A percentile compares a stretch with the other conserved stretches of the same genome.
These are phyloP conservation scores for Diplodia seriata DNA, from an alignment of 2,329 filamentous ascomycete species.

Conservation along the genomic window DNA sequence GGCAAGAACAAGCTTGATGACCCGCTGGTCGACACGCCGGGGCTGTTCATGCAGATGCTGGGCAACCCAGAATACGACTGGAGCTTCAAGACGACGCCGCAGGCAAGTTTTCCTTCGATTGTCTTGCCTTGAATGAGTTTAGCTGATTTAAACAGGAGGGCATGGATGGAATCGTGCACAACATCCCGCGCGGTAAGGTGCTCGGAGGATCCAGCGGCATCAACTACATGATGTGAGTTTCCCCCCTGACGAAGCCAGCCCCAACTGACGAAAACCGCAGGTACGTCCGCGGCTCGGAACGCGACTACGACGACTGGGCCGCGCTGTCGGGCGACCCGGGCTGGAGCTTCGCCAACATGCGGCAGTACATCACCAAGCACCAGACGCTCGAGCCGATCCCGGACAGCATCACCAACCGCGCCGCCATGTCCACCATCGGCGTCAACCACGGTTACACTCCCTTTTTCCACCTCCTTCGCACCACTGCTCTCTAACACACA, in stretches of 20 bases:
- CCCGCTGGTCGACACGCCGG: conserved; percentile 38
- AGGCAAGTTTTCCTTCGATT: conserved; percentile 32
- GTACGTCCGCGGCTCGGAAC: conserved; percentile 43
- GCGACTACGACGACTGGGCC: conserved; percentile 35
- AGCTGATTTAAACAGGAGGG: not conserved
- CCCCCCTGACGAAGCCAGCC: not conserved
- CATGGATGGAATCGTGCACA: not conserved
- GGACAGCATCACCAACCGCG: conserved; percentile 40
- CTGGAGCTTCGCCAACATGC: conserved; percentile 57
- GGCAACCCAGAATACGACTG: conserved; percentile 47
- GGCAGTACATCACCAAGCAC: conserved; percentile 54
- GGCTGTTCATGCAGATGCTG: conserved; percentile 15
- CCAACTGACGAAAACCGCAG: conserved; percentile 30
- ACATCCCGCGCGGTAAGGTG: conserved; percentile 39
- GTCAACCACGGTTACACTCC: conserved; percentile 38
- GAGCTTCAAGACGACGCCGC: conserved; percentile 43
- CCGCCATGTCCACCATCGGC: conserved; percentile 27
- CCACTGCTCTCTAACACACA: conserved; percentile 34
- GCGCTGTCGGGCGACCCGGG: conserved; percentile 9
- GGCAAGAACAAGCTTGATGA: conserved; percentile 39
- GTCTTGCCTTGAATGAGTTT: not conserved
- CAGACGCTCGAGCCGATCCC: conserved; percentile 47
- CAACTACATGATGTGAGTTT: conserved; percentile 38
- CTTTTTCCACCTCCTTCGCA: too few relatives aligned
- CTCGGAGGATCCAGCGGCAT: conserved; percentile 48